Evolutionary conservation across 805 yeast genomes (phyloP).

Genomic region (Brettanomyces naardenensis): DNA sequence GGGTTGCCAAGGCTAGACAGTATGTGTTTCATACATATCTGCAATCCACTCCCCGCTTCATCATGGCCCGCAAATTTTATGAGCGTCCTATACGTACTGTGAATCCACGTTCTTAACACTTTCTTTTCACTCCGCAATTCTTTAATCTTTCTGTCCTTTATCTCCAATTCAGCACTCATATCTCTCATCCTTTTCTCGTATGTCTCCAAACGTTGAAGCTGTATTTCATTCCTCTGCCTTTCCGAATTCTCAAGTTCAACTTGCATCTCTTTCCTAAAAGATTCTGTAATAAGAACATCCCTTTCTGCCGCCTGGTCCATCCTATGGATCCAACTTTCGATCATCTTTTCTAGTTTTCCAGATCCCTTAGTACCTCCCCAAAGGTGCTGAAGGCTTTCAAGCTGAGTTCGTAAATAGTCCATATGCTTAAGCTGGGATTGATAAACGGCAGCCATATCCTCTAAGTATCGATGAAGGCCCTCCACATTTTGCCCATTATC

Average conservation of each 20-base stretch:
- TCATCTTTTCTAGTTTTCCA: neutral
- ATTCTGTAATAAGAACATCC: neutral
- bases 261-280: neutral
- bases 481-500: neutral
- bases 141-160: neutral
- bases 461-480: neutral
- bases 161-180: neutral
- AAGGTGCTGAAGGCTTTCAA: neutral
- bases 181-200: neutral
- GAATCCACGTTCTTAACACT: neutral
- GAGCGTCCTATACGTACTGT: neutral
- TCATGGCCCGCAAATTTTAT: neutral
- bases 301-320: neutral
- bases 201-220: neutral
- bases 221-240: neutral
- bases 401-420: neutral
- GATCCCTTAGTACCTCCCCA: neutral
- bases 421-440: neutral
- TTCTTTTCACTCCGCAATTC: neutral
- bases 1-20: neutral
- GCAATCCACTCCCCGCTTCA: neutral
- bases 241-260: neutral
- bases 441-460: no score
- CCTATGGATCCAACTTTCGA: neutral
- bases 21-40: neutral